These are phyloP conservation scores for Neofusicoccum umdonicola DNA, from an alignment of 2,329 filamentous ascomycete species.

Conservation along the genomic window DNA sequence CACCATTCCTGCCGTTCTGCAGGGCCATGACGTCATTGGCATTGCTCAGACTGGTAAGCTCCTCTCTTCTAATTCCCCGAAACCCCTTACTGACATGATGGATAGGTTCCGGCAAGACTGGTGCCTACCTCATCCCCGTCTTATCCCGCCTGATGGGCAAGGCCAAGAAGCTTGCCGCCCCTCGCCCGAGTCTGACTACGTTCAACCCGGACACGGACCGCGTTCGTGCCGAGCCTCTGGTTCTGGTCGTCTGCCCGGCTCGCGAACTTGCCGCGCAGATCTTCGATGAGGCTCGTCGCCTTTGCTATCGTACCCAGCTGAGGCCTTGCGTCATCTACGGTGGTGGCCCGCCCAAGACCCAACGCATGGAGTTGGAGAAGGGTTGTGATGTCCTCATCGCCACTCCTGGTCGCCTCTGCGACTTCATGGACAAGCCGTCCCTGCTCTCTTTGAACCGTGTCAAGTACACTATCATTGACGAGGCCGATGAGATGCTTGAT, in stretches of 20 bases:
- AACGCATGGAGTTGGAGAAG: conserved; percentile 70
- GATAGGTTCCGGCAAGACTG: conserved; percentile 94
- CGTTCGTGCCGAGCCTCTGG: conserved; percentile 79
- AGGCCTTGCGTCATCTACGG: conserved; percentile 89
- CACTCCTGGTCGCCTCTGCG: conserved; percentile 79
- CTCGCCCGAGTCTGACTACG: conserved; percentile 64
- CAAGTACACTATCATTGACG: conserved; percentile 78
- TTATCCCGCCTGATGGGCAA: conserved; percentile 94
- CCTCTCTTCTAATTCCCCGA: neutral
- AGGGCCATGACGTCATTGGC: conserved; percentile 78
- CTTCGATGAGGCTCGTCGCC: conserved; percentile 87
- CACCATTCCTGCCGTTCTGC: conserved; percentile 73
- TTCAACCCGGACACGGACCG: conserved; percentile 52
- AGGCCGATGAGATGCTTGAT: conserved; percentile 89
- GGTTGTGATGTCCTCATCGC: conserved; percentile 89
- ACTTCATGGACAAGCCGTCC: conserved; percentile 73
- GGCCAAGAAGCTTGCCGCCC: conserved; percentile 79
- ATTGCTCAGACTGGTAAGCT: conserved; percentile 85
- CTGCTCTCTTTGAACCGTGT: conserved; percentile 72
- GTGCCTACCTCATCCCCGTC: conserved; percentile 85
- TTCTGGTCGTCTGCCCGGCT: conserved; percentile 80
- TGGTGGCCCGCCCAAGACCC: conserved; percentile 68
- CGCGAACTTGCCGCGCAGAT: conserved; percentile 92
- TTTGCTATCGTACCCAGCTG: conserved; percentile 93
- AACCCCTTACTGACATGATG: neutral